phyloP scores from a whole-genome alignment of 176 grass and related monocot genomes.

The Poa annua region DNA sequence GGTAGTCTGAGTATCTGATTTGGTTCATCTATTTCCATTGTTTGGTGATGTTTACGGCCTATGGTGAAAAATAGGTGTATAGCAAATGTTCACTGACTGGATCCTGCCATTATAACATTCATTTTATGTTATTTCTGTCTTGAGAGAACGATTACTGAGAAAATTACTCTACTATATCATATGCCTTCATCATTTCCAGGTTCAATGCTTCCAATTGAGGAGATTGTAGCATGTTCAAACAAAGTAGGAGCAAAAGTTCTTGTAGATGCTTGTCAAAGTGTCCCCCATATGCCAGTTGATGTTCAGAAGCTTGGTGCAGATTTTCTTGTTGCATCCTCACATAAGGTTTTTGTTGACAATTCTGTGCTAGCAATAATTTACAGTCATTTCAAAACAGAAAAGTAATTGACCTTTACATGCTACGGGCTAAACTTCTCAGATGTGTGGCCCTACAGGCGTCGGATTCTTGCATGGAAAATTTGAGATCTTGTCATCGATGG shows the following conservation, averaged over 20 bases:
- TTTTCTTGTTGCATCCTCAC: slow-evolving; percentile 96
- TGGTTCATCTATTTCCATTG: background rate
- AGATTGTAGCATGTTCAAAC: slow-evolving; percentile 72
- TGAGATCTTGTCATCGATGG: slow-evolving; percentile 78
- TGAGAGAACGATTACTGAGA: background rate
- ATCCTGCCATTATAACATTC: background rate
- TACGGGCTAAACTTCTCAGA: slow-evolving; percentile 82
- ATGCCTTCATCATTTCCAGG: slow-evolving; percentile 49
- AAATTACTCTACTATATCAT: background rate
- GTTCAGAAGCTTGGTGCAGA: slow-evolving; percentile 90
- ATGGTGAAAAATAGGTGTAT: background rate
- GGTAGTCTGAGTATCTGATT: background rate
- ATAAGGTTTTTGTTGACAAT: slow-evolving; percentile 67
- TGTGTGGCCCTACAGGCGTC: slow-evolving; percentile 96
- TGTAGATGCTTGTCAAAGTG: slow-evolving; percentile 97
- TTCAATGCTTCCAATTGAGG: slow-evolving; percentile 85
- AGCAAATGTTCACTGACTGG: slow-evolving; percentile 7
- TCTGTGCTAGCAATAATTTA: slow-evolving; percentile 27
- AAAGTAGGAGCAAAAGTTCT: slow-evolving; percentile 88
- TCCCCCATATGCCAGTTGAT: slow-evolving; percentile 93
- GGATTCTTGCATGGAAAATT: slow-evolving; percentile 88
- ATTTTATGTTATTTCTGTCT: slow-evolving; percentile 30
- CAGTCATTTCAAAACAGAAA: slow-evolving; percentile 25
- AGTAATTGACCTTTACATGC: slow-evolving; percentile 36
- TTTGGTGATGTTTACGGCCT: background rate